Conservation (phyloP, 108 stramenopile species). For the Poteriospumella lacustris region DNA sequence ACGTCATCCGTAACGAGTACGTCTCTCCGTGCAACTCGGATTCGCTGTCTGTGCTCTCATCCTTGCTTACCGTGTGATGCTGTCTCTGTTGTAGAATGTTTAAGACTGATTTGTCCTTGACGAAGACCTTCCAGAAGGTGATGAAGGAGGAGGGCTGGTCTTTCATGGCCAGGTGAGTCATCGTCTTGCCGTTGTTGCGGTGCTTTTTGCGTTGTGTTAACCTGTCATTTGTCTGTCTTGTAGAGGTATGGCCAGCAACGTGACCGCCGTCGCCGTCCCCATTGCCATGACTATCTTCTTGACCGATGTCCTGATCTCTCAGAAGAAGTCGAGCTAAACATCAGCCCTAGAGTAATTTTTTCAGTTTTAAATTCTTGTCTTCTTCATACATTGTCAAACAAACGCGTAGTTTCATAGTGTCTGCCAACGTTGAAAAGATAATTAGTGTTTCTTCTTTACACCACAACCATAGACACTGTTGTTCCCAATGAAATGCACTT, state of each 20-base stretch:
- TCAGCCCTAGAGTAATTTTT: too few relatives aligned
- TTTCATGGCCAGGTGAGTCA: constrained; percentile 28
- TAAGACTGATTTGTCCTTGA: constrained; percentile 75
- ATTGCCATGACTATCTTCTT: constrained; percentile 90
- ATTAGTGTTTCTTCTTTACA: too few relatives aligned
- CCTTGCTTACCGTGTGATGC: neutral
- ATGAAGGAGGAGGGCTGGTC: constrained; percentile 40
- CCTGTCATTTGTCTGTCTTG: neutral
- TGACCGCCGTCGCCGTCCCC: constrained; percentile 91
- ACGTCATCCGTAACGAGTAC: constrained; percentile 89
- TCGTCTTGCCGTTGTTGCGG: too few relatives aligned
- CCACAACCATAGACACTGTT: too few relatives aligned
- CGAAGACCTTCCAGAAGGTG: constrained; percentile 36
- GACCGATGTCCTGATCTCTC: constrained; percentile 61
- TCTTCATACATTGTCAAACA: too few relatives aligned
- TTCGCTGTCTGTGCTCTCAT: neutral
- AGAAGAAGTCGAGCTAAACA: too few relatives aligned
- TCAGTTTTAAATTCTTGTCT: too few relatives aligned
- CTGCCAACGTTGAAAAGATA: too few relatives aligned
- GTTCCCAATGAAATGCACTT: too few relatives aligned
- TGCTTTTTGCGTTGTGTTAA: neutral
- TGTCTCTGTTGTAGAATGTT: too few relatives aligned
- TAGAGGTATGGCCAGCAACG: constrained; percentile 83
- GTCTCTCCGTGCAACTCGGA: neutral
- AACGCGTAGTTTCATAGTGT: too few relatives aligned